These are phyloP conservation scores for Petasospora fabianii DNA, from an alignment of 1,139 yeast species.

Conservation along the genomic window DNA sequence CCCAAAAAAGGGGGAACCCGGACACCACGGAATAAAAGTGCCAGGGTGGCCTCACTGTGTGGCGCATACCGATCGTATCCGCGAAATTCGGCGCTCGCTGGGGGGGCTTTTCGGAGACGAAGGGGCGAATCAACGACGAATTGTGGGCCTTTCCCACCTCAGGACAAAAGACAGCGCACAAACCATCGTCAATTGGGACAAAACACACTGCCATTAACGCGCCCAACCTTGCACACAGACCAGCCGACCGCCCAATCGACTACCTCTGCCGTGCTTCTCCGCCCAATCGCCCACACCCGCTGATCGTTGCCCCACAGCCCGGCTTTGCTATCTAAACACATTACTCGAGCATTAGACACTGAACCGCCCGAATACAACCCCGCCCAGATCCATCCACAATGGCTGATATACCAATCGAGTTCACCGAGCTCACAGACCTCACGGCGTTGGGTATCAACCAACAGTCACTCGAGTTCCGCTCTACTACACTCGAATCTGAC, in stretches of 20 bases:
- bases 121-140: conserved; percentile 15
- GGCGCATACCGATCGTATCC: conserved; percentile 1
- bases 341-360: too few species aligned
- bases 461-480: conserved; percentile 82
- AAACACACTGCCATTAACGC: background rate
- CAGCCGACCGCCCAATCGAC: too few species aligned
- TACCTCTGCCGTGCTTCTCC: too few species aligned
- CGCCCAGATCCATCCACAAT: conserved; percentile 20
- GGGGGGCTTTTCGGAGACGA: conserved; percentile 13
- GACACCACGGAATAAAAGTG: conserved; percentile 1
- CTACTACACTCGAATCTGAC: conserved; percentile 93
- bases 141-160: conserved; percentile 1
- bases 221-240: background rate
- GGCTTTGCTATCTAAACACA: conserved; percentile 2
- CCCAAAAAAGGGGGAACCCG: too few species aligned
- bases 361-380: background rate
- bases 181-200: conserved; percentile 5
- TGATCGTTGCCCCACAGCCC: conserved; percentile 2
- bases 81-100: background rate
- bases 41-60: conserved; percentile 1
- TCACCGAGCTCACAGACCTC: conserved; percentile 61
- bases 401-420: conserved; percentile 89
- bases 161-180: too few species aligned
- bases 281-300: too few species aligned
- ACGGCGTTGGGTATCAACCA: conserved; percentile 64